Evolutionary conservation across 2,329 filamentous ascomycete species (phyloP).

Genomic region (Clonostachys byssicola): DNA sequence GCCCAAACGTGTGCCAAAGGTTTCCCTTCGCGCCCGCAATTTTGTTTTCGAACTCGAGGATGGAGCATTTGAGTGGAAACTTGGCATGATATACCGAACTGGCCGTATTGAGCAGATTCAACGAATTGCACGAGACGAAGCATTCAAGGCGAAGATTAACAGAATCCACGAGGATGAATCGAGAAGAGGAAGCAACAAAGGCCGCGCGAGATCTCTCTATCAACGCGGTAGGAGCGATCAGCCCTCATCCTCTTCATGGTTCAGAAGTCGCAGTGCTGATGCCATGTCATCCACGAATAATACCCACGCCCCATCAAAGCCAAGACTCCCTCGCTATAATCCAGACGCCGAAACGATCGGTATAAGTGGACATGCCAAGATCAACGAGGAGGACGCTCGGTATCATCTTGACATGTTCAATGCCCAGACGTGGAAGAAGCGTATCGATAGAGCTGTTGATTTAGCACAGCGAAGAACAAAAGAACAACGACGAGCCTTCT

Average conservation of each 20-base stretch:
- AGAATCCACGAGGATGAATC: constrained; percentile 72
- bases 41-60: constrained; percentile 92
- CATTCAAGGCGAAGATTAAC: constrained; percentile 82
- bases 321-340: constrained; percentile 65
- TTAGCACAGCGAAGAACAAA: constrained; percentile 71
- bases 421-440: constrained; percentile 84
- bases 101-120: constrained; percentile 89
- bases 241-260: constrained; percentile 22
- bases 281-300: constrained; percentile 22
- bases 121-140: constrained; percentile 82
- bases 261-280: constrained; percentile 55
- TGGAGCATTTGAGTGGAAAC: constrained; percentile 94
- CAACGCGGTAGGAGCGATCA: constrained; percentile 24
- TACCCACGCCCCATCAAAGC: constrained; percentile 21
- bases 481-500: constrained; percentile 75
- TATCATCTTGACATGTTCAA: constrained; percentile 75
- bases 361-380: constrained; percentile 67
- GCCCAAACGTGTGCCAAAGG: constrained; percentile 80
- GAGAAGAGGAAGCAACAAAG: constrained; percentile 45
- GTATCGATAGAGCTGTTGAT: constrained; percentile 74
- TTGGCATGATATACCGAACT: constrained; percentile 88
- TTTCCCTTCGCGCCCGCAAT: constrained; percentile 77
- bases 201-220: constrained; percentile 50
- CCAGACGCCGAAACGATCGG: constrained; percentile 63
- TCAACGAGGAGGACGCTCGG: constrained; percentile 73